Percentiles rank a stretch among this genome's conserved stretches.
These are phyloP conservation scores for Schizopora paradoxa DNA, from an alignment of 1,284 basidiomycete genomes.

Conservation along the genomic window DNA sequence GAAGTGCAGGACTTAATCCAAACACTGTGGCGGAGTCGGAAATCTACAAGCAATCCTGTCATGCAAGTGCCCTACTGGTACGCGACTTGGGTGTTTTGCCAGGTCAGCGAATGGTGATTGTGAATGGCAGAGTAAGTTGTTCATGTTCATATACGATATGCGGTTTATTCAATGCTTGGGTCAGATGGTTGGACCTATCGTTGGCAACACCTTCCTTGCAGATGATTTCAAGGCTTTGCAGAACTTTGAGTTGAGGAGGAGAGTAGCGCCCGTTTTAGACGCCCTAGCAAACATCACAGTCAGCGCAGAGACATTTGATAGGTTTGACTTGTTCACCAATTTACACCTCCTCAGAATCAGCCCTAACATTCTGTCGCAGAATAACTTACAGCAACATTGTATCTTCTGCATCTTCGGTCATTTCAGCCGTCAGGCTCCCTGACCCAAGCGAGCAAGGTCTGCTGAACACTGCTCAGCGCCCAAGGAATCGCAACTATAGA, in stretches of 20 bases:
- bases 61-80: slow-evolving; percentile 39
- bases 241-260: slow-evolving; percentile 65
- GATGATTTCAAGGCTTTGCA: slow-evolving; percentile 69
- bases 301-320: slow-evolving; percentile 37
- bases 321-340: slow-evolving; percentile 30
- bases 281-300: slow-evolving; percentile 54
- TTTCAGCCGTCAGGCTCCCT: slow-evolving; percentile 60
- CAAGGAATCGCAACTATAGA: slow-evolving; percentile 56
- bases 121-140: slow-evolving; percentile 75
- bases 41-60: slow-evolving; percentile 38
- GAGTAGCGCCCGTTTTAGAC: slow-evolving; percentile 61
- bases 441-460: slow-evolving; percentile 71
- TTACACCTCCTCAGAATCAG: slow-evolving; percentile 6
- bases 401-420: slow-evolving; percentile 61
- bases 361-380: slow-evolving; percentile 30
- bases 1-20: no score
- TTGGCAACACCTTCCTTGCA: slow-evolving; percentile 47
- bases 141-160: not conserved
- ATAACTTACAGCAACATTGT: slow-evolving; percentile 53
- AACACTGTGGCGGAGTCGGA: slow-evolving; percentile 26
- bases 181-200: slow-evolving; percentile 65
- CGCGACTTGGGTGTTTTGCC: slow-evolving; percentile 50
- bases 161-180: slow-evolving; percentile 6
- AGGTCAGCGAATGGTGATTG: slow-evolving; percentile 57
- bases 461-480: slow-evolving; percentile 55